phyloP scores from a whole-genome alignment of 2,329 filamentous ascomycete species.

The Cladosporium sphaerospermum region DNA sequence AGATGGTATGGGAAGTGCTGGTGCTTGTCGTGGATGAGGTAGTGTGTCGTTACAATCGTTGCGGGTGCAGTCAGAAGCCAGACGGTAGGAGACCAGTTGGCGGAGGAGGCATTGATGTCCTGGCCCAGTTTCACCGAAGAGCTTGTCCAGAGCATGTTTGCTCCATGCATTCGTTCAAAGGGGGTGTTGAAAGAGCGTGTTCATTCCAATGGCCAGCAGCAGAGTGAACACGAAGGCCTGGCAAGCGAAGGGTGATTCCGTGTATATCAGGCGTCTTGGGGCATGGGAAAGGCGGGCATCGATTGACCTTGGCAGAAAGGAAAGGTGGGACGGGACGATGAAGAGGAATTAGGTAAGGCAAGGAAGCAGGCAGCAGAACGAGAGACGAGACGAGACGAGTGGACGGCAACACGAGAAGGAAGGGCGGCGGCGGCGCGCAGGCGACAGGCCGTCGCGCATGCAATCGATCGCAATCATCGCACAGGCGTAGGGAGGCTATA shows the following conservation, averaged over 20 bases:
- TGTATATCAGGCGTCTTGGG: neutral
- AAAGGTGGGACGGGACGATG: neutral
- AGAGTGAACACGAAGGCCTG: neutral
- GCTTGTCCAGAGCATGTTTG: slow-evolving; percentile 5
- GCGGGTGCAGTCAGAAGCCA: slow-evolving; percentile 7
- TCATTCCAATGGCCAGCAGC: slow-evolving; percentile 6
- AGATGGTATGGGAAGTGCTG: slow-evolving; percentile 15
- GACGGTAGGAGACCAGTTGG: slow-evolving; percentile 6
- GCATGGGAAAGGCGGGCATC: neutral
- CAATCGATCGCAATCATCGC: too few relatives aligned
- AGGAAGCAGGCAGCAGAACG: too few relatives aligned
- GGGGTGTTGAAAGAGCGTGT: neutral
- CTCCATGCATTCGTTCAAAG: neutral
- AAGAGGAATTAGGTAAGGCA: too few relatives aligned
- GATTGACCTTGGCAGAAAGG: neutral
- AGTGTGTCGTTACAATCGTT: slow-evolving; percentile 9
- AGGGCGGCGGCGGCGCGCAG: neutral
- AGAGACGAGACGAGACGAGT: too few relatives aligned
- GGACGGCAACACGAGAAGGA: neutral
- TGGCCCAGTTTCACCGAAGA: neutral
- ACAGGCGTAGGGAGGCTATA: neutral
- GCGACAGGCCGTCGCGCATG: neutral
- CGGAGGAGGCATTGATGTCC: neutral
- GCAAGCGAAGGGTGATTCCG: neutral
- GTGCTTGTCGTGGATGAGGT: slow-evolving; percentile 14